Evolutionary conservation across 2,329 filamentous ascomycete species (phyloP).

Genomic region (Cytospora schulzeri): DNA sequence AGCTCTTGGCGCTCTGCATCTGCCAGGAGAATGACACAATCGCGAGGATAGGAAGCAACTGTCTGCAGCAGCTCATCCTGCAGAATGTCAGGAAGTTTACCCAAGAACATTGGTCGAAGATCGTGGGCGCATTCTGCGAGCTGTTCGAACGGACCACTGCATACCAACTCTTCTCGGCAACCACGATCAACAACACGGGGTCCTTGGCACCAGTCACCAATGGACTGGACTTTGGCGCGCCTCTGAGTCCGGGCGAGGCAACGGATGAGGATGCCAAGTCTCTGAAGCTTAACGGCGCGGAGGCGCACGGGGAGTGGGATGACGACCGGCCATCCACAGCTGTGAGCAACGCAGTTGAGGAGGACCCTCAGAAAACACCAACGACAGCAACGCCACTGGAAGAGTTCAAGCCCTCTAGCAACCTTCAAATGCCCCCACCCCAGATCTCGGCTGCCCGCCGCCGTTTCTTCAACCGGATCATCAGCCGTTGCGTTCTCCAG

Average conservation of each 20-base stretch:
- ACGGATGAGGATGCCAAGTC: constrained; percentile 54
- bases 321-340: constrained; percentile 33
- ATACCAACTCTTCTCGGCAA: constrained; percentile 91
- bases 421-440: constrained; percentile 82
- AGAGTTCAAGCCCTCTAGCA: constrained; percentile 80
- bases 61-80: constrained; percentile 91
- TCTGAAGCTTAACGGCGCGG: constrained; percentile 61
- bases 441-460: constrained; percentile 91
- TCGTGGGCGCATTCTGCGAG: constrained; percentile 94
- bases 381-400: constrained; percentile 58
- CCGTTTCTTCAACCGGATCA: constrained; percentile 98
- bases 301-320: constrained; percentile 45
- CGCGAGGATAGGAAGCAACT: constrained; percentile 96
- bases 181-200: constrained; percentile 56
- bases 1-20: constrained; percentile 92
- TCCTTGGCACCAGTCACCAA: constrained; percentile 55
- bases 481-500: constrained; percentile 96
- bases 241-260: constrained; percentile 46
- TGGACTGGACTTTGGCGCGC: constrained; percentile 53
- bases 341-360: constrained; percentile 35
- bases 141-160: constrained; percentile 94
- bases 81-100: constrained; percentile 95
- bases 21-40: constrained; percentile 99
- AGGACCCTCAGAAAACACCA: constrained; percentile 40
- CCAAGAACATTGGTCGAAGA: constrained; percentile 85